Conservation (phyloP, 208 protist species). For the Crithidia acanthocephali region DNA sequence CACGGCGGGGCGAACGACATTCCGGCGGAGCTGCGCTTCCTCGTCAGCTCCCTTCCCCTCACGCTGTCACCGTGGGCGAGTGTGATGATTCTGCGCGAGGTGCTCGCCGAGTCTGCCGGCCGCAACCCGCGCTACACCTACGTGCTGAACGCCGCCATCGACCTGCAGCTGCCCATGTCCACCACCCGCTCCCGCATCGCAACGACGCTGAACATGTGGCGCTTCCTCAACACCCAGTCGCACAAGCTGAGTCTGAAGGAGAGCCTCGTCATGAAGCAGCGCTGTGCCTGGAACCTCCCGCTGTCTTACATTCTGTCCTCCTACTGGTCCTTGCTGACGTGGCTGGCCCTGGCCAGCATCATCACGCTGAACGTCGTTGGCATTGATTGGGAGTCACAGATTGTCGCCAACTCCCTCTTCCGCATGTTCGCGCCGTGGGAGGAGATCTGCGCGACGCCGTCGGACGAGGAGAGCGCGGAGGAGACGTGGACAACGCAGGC, state of each 20-base stretch:
- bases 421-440: conserved; percentile 76
- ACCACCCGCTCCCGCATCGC: conserved; percentile 89
- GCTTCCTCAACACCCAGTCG: conserved; percentile 85
- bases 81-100: conserved; percentile 89
- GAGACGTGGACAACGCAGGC: conserved; percentile 52
- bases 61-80: conserved; percentile 84
- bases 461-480: conserved; percentile 15
- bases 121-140: conserved; percentile 89
- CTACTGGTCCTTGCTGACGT: conserved; percentile 90
- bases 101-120: conserved; percentile 84
- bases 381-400: conserved; percentile 85
- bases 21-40: conserved; percentile 82
- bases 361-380: conserved; percentile 78
- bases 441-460: conserved; percentile 45
- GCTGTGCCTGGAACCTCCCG: conserved; percentile 82
- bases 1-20: conserved; percentile 62
- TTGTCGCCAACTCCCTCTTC: conserved; percentile 84
- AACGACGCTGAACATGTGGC: conserved; percentile 90
- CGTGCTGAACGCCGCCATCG: conserved; percentile 89
- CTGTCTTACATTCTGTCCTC: conserved; percentile 88
- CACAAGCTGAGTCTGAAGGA: conserved; percentile 81
- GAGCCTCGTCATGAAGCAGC: conserved; percentile 77
- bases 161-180: conserved; percentile 88
- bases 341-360: conserved; percentile 57
- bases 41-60: conserved; percentile 86